These are phyloP conservation scores for Phialophora macrospora DNA, from an alignment of 2,329 filamentous ascomycete species.

Conservation along the genomic window DNA sequence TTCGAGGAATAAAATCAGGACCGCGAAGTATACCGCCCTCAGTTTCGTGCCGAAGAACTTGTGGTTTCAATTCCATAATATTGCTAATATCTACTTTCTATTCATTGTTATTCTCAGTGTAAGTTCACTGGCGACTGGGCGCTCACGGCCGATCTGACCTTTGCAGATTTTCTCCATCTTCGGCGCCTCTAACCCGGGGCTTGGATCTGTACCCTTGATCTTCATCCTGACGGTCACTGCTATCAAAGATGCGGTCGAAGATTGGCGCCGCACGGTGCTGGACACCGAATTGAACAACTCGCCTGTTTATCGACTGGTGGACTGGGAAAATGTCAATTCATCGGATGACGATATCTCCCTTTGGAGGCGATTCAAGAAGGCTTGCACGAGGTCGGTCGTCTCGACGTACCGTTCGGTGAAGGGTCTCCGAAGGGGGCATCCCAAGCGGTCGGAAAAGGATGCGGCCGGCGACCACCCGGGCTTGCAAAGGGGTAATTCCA, in stretches of 20 bases:
- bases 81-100: conserved; percentile 97
- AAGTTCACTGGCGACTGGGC: conserved; percentile 53
- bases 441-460: conserved; percentile 57
- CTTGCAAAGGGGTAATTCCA: conserved; percentile 65
- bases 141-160: conserved; percentile 4
- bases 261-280: conserved; percentile 87
- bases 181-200: conserved; percentile 83
- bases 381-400: conserved; percentile 67
- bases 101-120: conserved; percentile 94
- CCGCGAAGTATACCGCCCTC: conserved; percentile 93
- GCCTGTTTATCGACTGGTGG: conserved; percentile 83
- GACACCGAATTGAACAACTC: conserved; percentile 97
- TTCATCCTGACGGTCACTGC: conserved; percentile 87
- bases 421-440: conserved; percentile 46
- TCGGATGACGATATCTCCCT: conserved; percentile 80
- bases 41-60: conserved; percentile 96
- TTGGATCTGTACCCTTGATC: conserved; percentile 89
- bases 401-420: conserved; percentile 59
- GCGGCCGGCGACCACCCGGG: conserved; percentile 55
- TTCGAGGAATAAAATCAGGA: conserved; percentile 93
- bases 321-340: conserved; percentile 93
- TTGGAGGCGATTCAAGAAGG: conserved; percentile 93
- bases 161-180: conserved; percentile 92
- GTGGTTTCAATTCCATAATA: conserved; percentile 97
- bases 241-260: conserved; percentile 93